Base-by-base conservation (phyloP, 345 rosid genomes). In the Rhizophora mangle region DNA sequence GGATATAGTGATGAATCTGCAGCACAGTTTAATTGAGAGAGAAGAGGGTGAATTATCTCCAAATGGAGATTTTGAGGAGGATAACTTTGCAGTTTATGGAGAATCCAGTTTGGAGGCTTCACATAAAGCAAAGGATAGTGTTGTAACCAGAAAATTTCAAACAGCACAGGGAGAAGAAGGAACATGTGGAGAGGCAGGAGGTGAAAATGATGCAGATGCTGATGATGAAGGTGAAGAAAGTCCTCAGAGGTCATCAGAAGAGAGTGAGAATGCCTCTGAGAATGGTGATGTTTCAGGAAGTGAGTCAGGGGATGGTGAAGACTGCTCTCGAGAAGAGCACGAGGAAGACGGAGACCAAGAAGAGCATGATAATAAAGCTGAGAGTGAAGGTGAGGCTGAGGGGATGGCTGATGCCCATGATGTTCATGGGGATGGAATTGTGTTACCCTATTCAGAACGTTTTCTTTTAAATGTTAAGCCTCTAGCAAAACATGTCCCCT, bases 11-110 rank as follows among this genome's bases (percentile, higher is more conserved):
- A 88, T 77, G 88, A 75, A 75, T 68, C 85, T 26, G 70, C 65
- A 47, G 85, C 72, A 43, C 87, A 86, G 64, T 68, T 82, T 47
- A 92, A 85, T 84, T 68, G 97, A 92, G 78, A 95, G 98, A 81
- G 99, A 95, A 73, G 99, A 95, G 78, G 99, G 99, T 63, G 99
- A 95, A 74, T 82, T 95, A 79, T 95, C 99, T 68, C 99, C 99
- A 64, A 88, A 84, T 74, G 97, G 91, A 53, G 96, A 91, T 73
- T 92, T 85, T 70, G 97, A 90, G 83, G 60, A 56, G 31, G 97
- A 92, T 71, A 86, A 86, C 68, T 92, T 90, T 78, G 92, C 84
- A 29, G 89, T 72, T 77, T 85, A 85, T 85, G 95, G 81, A 64
- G 95, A 83, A 71, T 80, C 76, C 74, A 85, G 83, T 75, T 56